These are phyloP conservation scores for Colletotrichum theobromicola DNA, from an alignment of 2,329 filamentous ascomycete species.

Conservation along the genomic window DNA sequence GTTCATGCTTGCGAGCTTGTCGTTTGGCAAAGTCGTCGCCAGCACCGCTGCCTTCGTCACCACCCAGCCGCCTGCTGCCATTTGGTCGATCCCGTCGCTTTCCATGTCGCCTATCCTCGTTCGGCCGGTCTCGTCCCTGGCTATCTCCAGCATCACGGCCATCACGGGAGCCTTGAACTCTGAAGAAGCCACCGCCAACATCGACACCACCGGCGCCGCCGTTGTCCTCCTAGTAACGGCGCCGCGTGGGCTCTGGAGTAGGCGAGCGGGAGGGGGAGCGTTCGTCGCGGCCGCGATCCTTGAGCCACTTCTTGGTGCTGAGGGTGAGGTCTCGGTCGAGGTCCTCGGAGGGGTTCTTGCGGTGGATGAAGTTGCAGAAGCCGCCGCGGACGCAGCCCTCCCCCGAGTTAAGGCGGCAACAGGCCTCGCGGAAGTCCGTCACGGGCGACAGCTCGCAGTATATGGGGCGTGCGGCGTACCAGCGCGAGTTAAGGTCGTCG, in stretches of 20 bases:
- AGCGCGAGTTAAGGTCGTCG: conserved; percentile 91
- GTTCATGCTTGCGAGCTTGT: neutral
- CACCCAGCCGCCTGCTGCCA: neutral
- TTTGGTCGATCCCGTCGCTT: neutral
- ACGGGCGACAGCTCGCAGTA: conserved; percentile 98
- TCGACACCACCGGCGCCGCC: neutral
- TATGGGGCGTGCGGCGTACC: conserved; percentile 96
- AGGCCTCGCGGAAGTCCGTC: conserved; percentile 97
- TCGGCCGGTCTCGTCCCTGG: neutral
- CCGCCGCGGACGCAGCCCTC: conserved; percentile 95
- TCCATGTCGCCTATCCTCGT: neutral
- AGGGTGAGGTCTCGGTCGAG: conserved; percentile 87
- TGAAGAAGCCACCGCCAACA: neutral
- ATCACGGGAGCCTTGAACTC: neutral
- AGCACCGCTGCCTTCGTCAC: neutral
- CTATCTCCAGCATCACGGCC: neutral
- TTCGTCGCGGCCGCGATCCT: conserved; percentile 81
- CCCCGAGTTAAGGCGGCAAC: conserved; percentile 90
- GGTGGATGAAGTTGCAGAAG: conserved; percentile 99
- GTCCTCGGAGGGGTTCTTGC: conserved; percentile 91
- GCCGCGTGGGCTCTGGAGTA: conserved; percentile 81
- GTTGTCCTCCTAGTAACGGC: conserved; percentile 60
- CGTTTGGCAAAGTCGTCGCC: neutral
- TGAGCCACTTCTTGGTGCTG: conserved; percentile 95
- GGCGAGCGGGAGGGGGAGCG: conserved; percentile 83